Percentiles rank a stretch among this genome's conserved stretches.
Conservation (phyloP, 2,329 filamentous ascomycete genomes). For the Corynespora cassiicola region DNA sequence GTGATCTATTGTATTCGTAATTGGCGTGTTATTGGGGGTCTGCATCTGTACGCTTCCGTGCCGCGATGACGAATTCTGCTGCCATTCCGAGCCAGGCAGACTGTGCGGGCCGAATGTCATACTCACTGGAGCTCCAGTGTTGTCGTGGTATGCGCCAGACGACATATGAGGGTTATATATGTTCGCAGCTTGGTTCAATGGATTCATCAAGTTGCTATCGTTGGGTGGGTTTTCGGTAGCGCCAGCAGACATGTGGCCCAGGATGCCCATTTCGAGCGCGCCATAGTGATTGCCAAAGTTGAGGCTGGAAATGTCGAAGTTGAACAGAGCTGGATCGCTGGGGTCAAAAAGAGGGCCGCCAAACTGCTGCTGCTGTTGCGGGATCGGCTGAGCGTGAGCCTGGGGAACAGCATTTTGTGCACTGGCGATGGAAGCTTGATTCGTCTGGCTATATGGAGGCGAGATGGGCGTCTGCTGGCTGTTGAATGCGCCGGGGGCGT, state of each 20-base stretch:
- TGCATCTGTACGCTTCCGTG: constrained; percentile 54
- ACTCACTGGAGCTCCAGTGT: constrained; percentile 33
- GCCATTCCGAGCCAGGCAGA: constrained; percentile 41
- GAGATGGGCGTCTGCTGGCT: constrained; percentile 76
- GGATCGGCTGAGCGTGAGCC: no score
- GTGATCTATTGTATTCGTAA: constrained; percentile 40
- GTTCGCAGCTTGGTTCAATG: constrained; percentile 38
- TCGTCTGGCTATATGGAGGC: constrained; percentile 70
- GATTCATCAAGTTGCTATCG: constrained; percentile 56
- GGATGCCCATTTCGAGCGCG: constrained; percentile 92
- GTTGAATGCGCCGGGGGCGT: constrained; percentile 62
- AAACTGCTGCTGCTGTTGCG: constrained; percentile 52
- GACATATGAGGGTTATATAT: constrained; percentile 50
- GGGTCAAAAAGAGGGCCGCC: constrained; percentile 78
- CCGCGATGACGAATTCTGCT: constrained; percentile 46
- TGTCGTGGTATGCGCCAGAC: constrained; percentile 28
- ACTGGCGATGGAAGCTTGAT: constrained; percentile 55
- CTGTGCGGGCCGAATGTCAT: constrained; percentile 35
- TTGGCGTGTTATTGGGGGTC: constrained; percentile 50
- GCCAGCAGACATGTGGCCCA: constrained; percentile 94
- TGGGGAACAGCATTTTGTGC: constrained; percentile 53
- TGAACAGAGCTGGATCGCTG: constrained; percentile 90
- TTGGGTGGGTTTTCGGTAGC: constrained; percentile 79
- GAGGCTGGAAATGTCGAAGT: constrained; percentile 91
- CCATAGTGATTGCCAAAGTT: constrained; percentile 98